Evolutionary conservation across 495 filamentous ascomycete genomes (phyloP).

Genomic region (Penicilliopsis zonata): DNA sequence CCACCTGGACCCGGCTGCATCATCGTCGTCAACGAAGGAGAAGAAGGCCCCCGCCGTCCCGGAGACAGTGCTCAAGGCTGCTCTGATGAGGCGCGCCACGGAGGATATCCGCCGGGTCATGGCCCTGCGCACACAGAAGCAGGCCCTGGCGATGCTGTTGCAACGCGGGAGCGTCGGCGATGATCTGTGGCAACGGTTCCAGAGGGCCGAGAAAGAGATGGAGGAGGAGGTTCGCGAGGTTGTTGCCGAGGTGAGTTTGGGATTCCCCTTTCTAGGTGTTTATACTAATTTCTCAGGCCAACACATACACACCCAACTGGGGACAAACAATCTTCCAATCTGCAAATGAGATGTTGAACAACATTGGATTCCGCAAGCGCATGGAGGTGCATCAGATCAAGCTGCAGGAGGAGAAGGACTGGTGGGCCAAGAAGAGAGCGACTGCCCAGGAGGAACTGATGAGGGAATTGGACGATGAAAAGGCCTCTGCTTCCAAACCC

Average conservation of each 20-base stretch:
- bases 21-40: constrained; percentile 29
- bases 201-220: constrained; percentile 90
- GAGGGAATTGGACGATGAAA: constrained; percentile 62
- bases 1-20: constrained; percentile 59
- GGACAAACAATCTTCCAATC: constrained; percentile 92
- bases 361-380: constrained; percentile 46
- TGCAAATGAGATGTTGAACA: constrained; percentile 73
- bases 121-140: constrained; percentile 72
- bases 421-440: constrained; percentile 81
- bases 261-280: constrained; percentile 1
- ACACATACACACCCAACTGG: constrained; percentile 77
- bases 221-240: constrained; percentile 92
- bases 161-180: constrained; percentile 90
- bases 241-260: constrained; percentile 63
- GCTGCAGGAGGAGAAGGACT: constrained; percentile 58
- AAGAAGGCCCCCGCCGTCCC: constrained; percentile 67
- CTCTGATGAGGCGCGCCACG: constrained; percentile 76
- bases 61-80: constrained; percentile 76
- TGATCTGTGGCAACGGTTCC: constrained; percentile 89
- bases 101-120: constrained; percentile 90
- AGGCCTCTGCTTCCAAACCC: constrained; percentile 10
- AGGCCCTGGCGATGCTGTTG: constrained; percentile 66
- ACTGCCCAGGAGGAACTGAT: constrained; percentile 65
- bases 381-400: constrained; percentile 55
- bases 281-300: constrained; percentile 45